Evolutionary conservation across 73 alveolate genomes (phyloP), one percentile per base, ranked within the genome.

Genomic region (Effrenium voratum): DNA sequence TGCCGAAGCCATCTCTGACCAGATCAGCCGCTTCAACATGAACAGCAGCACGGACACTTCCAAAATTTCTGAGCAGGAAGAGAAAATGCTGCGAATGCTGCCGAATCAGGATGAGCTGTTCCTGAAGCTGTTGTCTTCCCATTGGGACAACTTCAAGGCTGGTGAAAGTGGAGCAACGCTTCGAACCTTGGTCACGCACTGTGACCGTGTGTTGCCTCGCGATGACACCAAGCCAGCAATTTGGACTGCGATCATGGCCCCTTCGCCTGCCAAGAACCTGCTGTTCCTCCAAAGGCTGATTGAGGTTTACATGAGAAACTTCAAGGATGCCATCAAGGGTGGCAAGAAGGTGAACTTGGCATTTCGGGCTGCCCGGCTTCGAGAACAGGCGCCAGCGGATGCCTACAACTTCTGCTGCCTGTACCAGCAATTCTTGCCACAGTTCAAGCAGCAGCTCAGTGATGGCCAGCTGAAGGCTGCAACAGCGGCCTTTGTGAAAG

Each of bases 131-230:
- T 43, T 80, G n/a, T 52, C 45, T 16, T 30, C 46, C 10, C 91
- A 80, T 32, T 80, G 91, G 91, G 91, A 80, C 91, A 44, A 80
- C 47, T 80, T 80, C 91, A 80, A 80, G 91, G 26, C 5, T 5
- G 66, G 45, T 10, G 91, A 80, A 19, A 22, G 46, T 3, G 91
- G 72, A 2, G 32, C 45, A 43, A 44, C 91, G 6, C 41, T 80
- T 10, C 41, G 45, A 68, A 80, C 13, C 1, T 57, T 80, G 34
- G 6, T 80, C 47, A 80, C 8, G 46, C 10, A 30, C 0, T 63
- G 41, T 45, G 91, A 46, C 45, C 68, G 91, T 1, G 32, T 8
- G 68, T 44, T 44, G 70, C 44, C 66, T 8, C 10, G 6, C 45
- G 91, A 80, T 26, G 43, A 63, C 30, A 5, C 30, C 3, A 30